Conservation (phyloP, 2,329 filamentous ascomycete genomes). For the Rhinocladiella mackenziei region DNA sequence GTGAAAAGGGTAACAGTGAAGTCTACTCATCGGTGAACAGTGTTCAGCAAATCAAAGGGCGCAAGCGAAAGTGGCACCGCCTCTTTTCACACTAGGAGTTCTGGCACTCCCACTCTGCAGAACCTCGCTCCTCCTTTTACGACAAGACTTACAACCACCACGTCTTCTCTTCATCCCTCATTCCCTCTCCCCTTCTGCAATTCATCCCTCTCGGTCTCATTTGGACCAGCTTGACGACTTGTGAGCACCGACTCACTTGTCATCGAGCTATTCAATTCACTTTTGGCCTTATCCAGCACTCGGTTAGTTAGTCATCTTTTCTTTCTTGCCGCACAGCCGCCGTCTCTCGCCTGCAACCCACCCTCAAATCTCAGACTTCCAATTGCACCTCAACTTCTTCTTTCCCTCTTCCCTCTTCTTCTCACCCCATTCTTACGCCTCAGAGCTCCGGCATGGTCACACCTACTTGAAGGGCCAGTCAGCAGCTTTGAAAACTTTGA, state of each 20-base stretch:
- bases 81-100: neutral
- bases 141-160: too few relatives aligned
- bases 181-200: slow-evolving; percentile 11
- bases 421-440: neutral
- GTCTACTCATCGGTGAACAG: neutral
- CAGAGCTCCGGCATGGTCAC: neutral
- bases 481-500: neutral
- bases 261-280: slow-evolving; percentile 9
- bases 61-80: slow-evolving; percentile 12
- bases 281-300: slow-evolving; percentile 9
- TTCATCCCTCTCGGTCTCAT: slow-evolving; percentile 3
- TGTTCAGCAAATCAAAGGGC: slow-evolving; percentile 3
- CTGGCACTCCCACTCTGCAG: neutral
- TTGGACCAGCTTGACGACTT: slow-evolving; percentile 19
- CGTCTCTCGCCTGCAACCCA: slow-evolving; percentile 6
- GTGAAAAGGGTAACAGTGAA: too few relatives aligned
- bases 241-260: slow-evolving; percentile 27
- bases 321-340: slow-evolving; percentile 3
- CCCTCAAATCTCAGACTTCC: neutral
- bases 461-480: too few relatives aligned
- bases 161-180: slow-evolving; percentile 6
- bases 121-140: neutral
- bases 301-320: slow-evolving; percentile 16
- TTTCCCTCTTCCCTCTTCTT: neutral
- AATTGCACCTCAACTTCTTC: neutral